Percentiles rank a stretch among this genome's conserved stretches.
Conservation (phyloP, 2,329 filamentous ascomycete genomes). For the Penicillium sp. region DNA sequence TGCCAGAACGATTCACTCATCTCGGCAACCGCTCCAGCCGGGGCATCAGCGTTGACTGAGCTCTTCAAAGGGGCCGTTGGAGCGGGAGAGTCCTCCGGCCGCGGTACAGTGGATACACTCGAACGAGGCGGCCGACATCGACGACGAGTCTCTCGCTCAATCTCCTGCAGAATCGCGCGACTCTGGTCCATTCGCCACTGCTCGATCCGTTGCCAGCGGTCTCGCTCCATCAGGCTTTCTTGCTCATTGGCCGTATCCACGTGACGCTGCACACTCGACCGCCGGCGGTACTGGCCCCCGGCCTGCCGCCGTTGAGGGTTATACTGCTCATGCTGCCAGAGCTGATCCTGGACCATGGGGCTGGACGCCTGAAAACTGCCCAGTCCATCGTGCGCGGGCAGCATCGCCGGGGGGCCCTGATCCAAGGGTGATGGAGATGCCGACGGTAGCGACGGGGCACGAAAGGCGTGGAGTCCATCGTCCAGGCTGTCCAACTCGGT, state of each 20-base stretch:
- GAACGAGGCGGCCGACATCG: constrained; percentile 47
- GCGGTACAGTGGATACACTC: constrained; percentile 19
- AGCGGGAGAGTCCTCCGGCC: constrained; percentile 14
- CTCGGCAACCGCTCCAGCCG: constrained; percentile 36
- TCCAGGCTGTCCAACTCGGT: constrained; percentile 91
- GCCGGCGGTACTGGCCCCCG: constrained; percentile 42
- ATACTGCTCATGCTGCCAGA: constrained; percentile 83
- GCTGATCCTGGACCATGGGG: constrained; percentile 65
- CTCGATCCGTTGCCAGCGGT: constrained; percentile 79
- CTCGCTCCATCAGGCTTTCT: constrained; percentile 57
- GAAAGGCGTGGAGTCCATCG: constrained; percentile 83
- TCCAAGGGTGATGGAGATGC: constrained; percentile 42
- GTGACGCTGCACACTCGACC: constrained; percentile 53
- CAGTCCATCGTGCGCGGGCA: constrained; percentile 89
- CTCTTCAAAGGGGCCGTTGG: constrained; percentile 37
- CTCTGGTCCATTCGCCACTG: constrained; percentile 90
- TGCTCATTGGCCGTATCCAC: constrained; percentile 53
- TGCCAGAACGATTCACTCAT: constrained; percentile 68
- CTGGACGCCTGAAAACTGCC: constrained; percentile 70
- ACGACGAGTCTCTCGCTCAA: constrained; percentile 73
- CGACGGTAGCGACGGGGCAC: constrained; percentile 51
- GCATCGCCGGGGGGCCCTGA: constrained; percentile 59
- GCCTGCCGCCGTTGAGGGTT: constrained; percentile 61
- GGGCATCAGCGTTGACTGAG: constrained; percentile 48
- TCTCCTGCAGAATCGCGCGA: constrained; percentile 74